Conservation (phyloP, 1,284 basidiomycete species). For the Termitomyces sp. region DNA sequence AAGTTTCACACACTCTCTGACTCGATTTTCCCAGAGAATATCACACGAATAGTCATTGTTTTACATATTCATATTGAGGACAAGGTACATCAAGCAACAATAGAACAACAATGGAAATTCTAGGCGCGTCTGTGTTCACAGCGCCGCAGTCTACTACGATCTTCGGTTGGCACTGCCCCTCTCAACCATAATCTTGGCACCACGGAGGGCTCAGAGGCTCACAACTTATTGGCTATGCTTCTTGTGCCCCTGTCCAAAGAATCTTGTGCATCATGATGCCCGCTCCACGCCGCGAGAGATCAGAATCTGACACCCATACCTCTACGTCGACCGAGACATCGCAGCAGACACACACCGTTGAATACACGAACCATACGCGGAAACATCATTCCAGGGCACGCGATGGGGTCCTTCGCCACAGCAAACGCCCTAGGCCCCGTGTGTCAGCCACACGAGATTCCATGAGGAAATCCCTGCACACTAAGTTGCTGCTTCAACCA, state of each 20-base stretch:
- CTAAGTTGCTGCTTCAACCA: slow-evolving; percentile 21
- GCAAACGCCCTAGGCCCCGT: background rate
- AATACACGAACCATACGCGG: slow-evolving; percentile 4
- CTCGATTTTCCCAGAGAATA: slow-evolving; percentile 9
- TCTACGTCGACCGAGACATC: background rate
- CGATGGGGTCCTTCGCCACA: slow-evolving; percentile 1
- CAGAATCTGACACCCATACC: slow-evolving; percentile 7
- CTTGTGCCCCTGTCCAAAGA: slow-evolving; percentile 21
- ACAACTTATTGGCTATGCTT: slow-evolving; percentile 7
- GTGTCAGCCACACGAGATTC: slow-evolving; percentile 1
- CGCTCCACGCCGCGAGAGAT: slow-evolving; percentile 9
- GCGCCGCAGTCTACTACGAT: slow-evolving; percentile 18
- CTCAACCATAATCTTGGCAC: slow-evolving; percentile 1
- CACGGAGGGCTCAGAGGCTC: background rate
- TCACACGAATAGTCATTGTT: slow-evolving; percentile 16
- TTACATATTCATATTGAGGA: slow-evolving; percentile 4
- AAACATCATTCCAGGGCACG: background rate
- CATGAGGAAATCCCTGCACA: slow-evolving; percentile 10
- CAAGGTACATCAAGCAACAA: slow-evolving; percentile 8
- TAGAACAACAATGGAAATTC: slow-evolving; percentile 5
- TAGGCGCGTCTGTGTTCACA: slow-evolving; percentile 6
- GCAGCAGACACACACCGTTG: background rate
- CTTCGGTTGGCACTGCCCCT: slow-evolving; percentile 18
- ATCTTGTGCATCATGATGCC: background rate
- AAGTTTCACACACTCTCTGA: slow-evolving; percentile 9